These are phyloP conservation scores for Helianthus annuus DNA, from an alignment of 129 eudicot species.

Conservation along the genomic window DNA sequence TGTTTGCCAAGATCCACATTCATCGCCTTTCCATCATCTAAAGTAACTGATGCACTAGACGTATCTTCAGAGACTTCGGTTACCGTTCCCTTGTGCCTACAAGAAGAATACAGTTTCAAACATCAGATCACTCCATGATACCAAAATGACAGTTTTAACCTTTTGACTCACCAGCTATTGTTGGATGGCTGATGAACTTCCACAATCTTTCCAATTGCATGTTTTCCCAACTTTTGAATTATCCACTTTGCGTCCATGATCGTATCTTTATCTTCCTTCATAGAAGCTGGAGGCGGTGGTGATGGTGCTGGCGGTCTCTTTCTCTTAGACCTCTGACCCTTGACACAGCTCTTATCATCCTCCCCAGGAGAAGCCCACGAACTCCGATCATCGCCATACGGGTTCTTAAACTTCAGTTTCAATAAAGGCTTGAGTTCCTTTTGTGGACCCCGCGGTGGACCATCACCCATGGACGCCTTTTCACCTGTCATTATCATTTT, in stretches of 20 bases:
- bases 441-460: constrained; percentile 34
- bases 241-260: constrained; percentile 92
- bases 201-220: constrained; percentile 90
- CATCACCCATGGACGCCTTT: constrained; percentile 36
- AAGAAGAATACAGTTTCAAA: constrained; percentile 5
- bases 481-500: constrained; percentile 33
- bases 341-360: constrained; percentile 68
- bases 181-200: constrained; percentile 82
- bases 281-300: constrained; percentile 31
- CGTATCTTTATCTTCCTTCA: constrained; percentile 43
- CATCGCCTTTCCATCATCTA: constrained; percentile 76
- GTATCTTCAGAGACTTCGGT: constrained; percentile 60
- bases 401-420: constrained; percentile 79
- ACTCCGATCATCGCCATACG: constrained; percentile 54
- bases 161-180: constrained; percentile 66
- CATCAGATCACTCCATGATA: not conserved
- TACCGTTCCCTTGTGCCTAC: constrained; percentile 86
- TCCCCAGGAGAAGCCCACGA: constrained; percentile 62
- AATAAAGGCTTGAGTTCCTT: constrained; percentile 72
- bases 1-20: constrained; percentile 82
- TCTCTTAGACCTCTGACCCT: constrained; percentile 96
- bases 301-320: constrained; percentile 58
- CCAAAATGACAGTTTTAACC: constrained; percentile 18
- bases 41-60: constrained; percentile 60
- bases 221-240: constrained; percentile 84